Percentiles rank a stretch among this genome's conserved stretches.
Evolutionary conservation across 257 asterid genomes (phyloP).

Genomic region (Penstemon newberryi): DNA sequence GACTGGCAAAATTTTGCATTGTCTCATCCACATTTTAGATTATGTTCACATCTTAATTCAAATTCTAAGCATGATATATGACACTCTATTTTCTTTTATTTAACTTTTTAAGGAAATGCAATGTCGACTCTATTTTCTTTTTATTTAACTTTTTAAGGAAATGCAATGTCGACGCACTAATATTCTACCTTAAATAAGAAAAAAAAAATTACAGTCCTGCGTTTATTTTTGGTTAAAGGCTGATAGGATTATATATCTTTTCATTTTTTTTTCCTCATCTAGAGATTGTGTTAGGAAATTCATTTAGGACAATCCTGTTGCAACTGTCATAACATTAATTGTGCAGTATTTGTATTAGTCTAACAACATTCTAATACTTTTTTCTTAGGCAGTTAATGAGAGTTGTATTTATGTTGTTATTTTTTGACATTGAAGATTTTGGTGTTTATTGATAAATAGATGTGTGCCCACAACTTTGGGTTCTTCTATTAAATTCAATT

Average conservation of each 20-base stretch:
- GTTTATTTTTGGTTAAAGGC: slow-evolving; percentile 18
- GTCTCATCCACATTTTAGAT: too few relatives aligned
- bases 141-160: too few relatives aligned
- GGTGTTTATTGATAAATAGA: too few relatives aligned
- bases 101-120: not conserved
- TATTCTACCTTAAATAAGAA: too few relatives aligned
- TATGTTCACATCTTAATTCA: too few relatives aligned
- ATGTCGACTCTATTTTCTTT: too few relatives aligned
- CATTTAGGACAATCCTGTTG: not conserved
- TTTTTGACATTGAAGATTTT: too few relatives aligned
- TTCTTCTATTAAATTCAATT: too few relatives aligned
- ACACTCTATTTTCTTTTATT: not conserved
- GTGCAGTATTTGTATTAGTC: not conserved
- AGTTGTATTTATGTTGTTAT: too few relatives aligned
- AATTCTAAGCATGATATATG: not conserved
- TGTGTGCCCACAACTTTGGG: too few relatives aligned
- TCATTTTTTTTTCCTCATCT: not conserved
- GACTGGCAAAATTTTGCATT: slow-evolving; percentile 21
- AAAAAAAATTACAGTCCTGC: not conserved
- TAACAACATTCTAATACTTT: not conserved
- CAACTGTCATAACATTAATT: not conserved
- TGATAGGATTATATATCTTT: slow-evolving; percentile 9
- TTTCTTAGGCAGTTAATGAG: not conserved
- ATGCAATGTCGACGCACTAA: too few relatives aligned
- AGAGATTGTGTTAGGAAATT: not conserved